phyloP scores from a whole-genome alignment of 2,329 filamentous ascomycete species.

The Trichoderma lentiforme region DNA sequence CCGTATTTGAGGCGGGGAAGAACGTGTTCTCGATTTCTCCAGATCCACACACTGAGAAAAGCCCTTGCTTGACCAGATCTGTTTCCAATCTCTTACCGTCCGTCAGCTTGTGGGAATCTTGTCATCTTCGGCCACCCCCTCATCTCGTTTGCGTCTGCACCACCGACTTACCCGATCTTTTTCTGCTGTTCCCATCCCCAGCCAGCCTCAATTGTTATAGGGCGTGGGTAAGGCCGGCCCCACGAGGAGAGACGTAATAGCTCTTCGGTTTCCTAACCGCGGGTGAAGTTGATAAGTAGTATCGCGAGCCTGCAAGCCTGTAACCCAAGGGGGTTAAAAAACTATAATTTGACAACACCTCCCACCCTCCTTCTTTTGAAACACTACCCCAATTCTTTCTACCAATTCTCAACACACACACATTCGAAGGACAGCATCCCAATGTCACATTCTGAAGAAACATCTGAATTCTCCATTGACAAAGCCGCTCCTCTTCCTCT shows the following conservation, averaged over 20 bases:
- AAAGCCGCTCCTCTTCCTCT: constrained; percentile 29
- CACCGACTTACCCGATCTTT: constrained; percentile 9
- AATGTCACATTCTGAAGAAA: constrained; percentile 33
- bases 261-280: not conserved
- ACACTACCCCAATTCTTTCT: not conserved
- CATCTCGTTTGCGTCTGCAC: constrained; percentile 15
- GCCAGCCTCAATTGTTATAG: not conserved
- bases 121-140: not conserved
- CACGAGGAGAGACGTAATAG: constrained; percentile 1
- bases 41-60: constrained; percentile 11
- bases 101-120: not conserved
- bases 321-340: not conserved
- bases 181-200: not conserved
- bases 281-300: not conserved
- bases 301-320: not conserved
- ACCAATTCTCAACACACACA: not conserved
- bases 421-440: not conserved
- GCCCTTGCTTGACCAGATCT: constrained; percentile 15
- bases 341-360: constrained; percentile 14
- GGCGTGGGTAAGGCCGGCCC: constrained; percentile 3
- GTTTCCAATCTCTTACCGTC: not conserved
- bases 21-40: constrained; percentile 17
- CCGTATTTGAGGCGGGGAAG: constrained; percentile 17
- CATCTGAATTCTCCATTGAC: constrained; percentile 34
- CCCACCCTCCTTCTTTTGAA: not conserved